A percentile compares a stretch with the other conserved stretches of the same genome.
These are phyloP conservation scores for Zygoascus biomembranicola DNA, from an alignment of 805 yeast genomes.

Conservation along the genomic window DNA sequence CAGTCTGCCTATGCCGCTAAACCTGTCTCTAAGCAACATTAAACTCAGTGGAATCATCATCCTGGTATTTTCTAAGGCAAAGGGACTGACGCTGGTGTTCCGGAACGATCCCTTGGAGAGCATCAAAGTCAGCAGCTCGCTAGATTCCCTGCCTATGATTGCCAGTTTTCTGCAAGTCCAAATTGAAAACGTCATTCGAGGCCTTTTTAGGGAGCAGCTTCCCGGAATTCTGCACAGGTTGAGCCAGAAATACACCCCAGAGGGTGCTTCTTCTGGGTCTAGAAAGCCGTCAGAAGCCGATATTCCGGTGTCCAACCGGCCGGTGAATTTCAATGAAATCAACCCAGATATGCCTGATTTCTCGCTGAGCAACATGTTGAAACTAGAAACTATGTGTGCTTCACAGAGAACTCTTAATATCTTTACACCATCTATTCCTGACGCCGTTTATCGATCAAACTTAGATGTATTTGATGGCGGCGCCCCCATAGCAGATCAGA, in stretches of 20 bases:
- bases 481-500: neutral
- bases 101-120: conserved; percentile 83
- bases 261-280: conserved; percentile 16
- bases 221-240: conserved; percentile 74
- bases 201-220: conserved; percentile 71
- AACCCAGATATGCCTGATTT: conserved; percentile 54
- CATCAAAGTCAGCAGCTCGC: conserved; percentile 77
- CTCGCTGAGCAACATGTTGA: conserved; percentile 57
- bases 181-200: conserved; percentile 72
- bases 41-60: conserved; percentile 73
- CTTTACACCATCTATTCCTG: conserved; percentile 48
- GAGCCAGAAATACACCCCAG: conserved; percentile 55
- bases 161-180: conserved; percentile 77
- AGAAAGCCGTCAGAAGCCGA: conserved; percentile 1
- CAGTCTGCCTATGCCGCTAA: conserved; percentile 70
- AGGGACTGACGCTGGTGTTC: conserved; percentile 80
- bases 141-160: conserved; percentile 74
- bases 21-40: conserved; percentile 64
- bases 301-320: conserved; percentile 24
- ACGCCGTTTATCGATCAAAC: conserved; percentile 51
- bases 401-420: conserved; percentile 78
- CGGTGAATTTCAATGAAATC: conserved; percentile 40
- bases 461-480: conserved; percentile 25
- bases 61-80: conserved; percentile 70
- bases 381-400: conserved; percentile 58